Conservation (phyloP, 352 stramenopile species). For the Globisporangium irregulare region DNA sequence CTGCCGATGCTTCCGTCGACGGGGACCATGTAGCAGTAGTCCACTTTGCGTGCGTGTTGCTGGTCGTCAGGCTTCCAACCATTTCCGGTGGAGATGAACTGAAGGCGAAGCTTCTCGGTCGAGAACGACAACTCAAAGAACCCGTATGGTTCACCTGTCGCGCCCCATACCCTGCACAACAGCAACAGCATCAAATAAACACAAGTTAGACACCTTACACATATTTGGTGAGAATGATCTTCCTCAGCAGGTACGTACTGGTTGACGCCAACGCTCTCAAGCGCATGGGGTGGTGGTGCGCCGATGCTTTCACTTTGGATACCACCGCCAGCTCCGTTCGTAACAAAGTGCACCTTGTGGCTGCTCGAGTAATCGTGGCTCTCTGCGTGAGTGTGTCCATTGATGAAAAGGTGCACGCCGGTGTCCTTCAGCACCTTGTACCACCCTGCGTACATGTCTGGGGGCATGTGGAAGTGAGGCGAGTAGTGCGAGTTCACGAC, state of each 20-base stretch:
- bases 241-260: slow-evolving; percentile 4
- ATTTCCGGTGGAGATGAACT: slow-evolving; percentile 36
- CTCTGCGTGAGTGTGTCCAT: slow-evolving; percentile 69
- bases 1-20: slow-evolving; percentile 7
- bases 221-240: neutral
- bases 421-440: slow-evolving; percentile 45
- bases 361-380: slow-evolving; percentile 51
- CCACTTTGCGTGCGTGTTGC: slow-evolving; percentile 6
- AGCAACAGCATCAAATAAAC: neutral
- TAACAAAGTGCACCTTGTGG: slow-evolving; percentile 73
- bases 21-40: slow-evolving; percentile 15
- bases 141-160: slow-evolving; percentile 47
- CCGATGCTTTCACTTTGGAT: slow-evolving; percentile 72
- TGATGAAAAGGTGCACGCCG: slow-evolving; percentile 56
- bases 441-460: slow-evolving; percentile 53
- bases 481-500: slow-evolving; percentile 71
- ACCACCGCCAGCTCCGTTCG: slow-evolving; percentile 63
- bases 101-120: slow-evolving; percentile 41
- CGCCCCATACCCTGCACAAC: slow-evolving; percentile 37
- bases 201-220: neutral
- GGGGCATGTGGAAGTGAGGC: slow-evolving; percentile 64
- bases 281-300: slow-evolving; percentile 35
- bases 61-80: slow-evolving; percentile 18
- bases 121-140: slow-evolving; percentile 71
- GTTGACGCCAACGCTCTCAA: slow-evolving; percentile 21